Base-by-base conservation (phyloP, 129 eudicot species). In the Glebionis coronaria region DNA sequence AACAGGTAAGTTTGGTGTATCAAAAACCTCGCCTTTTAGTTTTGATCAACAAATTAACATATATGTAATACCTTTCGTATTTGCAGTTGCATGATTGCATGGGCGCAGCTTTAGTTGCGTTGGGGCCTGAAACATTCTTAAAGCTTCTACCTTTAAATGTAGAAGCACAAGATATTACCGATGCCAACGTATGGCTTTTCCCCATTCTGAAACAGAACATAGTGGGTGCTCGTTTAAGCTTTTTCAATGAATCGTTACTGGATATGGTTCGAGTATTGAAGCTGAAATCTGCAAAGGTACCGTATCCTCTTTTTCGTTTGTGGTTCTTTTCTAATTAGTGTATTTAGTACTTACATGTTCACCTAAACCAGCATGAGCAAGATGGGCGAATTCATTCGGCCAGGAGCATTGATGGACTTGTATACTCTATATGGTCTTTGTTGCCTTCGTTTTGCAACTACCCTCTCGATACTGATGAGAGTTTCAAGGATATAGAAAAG, bases 361-460 rank as follows among this genome's bases (percentile, higher is more conserved):
- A 40, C 63, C 50, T 61, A 16, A 65, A 59, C 65, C 90, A 94
- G 99, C 80, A 79, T 63, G 82, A 87, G 64, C 85, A 49, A 64
- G 90, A 87, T 62, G 99, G 95, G 38, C 79, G 57, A 61, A 58
- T 83, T 61, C 78, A 83, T 74, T 75, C 88, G 35, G 91, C 97
- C 20, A 81, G 95, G 80, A 81, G 74, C 80, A 73, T 82, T 56
- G 97, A 94, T 79, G 91, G 90, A 46, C 65, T 87, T 73, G 82
- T 82, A 25, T 94, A 94, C 73, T 82, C 95, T 59, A 50, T 94
- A 65, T 94, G 99, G 99, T 94, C 95, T 45, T 69, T 94, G 55
- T 53, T 94, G 65, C 97, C 95, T 56, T 87, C 99, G 9, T 90
- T 94, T 78, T 94, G 97, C 93, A 87, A 86, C 81, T 94, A 94